These are phyloP conservation scores for Kwoniella sp. DNA, from an alignment of 768 basidiomycete species.

Conservation along the genomic window DNA sequence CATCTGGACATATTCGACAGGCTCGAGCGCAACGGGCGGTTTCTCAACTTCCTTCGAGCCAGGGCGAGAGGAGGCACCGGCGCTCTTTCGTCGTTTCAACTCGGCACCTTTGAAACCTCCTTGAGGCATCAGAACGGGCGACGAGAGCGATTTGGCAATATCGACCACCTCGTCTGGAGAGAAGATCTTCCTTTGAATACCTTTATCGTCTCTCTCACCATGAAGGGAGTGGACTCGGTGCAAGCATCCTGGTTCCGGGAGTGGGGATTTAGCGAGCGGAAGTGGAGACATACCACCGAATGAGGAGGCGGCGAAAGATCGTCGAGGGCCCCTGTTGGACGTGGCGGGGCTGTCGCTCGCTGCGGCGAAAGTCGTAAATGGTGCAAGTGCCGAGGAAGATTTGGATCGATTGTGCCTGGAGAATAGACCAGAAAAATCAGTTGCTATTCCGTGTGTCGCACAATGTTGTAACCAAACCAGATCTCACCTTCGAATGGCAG, in stretches of 20 bases:
- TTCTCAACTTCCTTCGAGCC: conserved; percentile 3
- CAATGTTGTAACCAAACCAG: no score
- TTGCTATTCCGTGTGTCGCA: no score
- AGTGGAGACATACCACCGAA: conserved; percentile 40
- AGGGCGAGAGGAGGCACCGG: conserved; percentile 20
- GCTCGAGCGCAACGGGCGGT: conserved; percentile 48
- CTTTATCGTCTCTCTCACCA: conserved; percentile 21
- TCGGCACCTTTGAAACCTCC: conserved; percentile 47
- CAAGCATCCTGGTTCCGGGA: conserved; percentile 17
- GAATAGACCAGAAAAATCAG: neutral
- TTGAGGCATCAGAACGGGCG: conserved; percentile 45
- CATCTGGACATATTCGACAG: conserved; percentile 55
- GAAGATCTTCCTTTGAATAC: conserved; percentile 33
- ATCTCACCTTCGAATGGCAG: conserved; percentile 12
- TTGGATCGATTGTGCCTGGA: conserved; percentile 36
- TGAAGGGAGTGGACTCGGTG: conserved; percentile 30
- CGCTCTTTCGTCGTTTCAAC: conserved; percentile 43
- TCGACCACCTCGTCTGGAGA: conserved; percentile 52
- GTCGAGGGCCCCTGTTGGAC: conserved; percentile 42
- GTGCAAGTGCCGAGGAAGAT: conserved; percentile 45
- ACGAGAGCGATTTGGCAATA: conserved; percentile 40
- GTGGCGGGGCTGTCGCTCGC: conserved; percentile 34
- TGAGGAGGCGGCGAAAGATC: conserved; percentile 46
- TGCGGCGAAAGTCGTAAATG: conserved; percentile 24
- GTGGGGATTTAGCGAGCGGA: conserved; percentile 19